Base-by-base conservation (phyloP, 1,139 yeast species). In the Kurtzmaniella quercitrusa region DNA sequence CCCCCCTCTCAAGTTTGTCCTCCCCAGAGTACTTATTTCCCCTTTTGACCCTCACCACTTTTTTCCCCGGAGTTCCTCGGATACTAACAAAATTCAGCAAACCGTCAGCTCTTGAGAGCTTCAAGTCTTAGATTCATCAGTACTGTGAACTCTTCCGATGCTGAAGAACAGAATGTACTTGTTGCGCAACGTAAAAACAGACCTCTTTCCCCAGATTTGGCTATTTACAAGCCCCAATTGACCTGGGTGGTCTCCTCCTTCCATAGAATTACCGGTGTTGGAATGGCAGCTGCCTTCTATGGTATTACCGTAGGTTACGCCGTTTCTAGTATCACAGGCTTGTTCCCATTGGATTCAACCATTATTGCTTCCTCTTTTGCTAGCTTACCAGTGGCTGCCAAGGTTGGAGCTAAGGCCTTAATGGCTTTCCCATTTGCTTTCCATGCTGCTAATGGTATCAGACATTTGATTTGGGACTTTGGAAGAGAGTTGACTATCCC, bases 401-500 rank as follows among this genome's bases (percentile, higher is more conserved):
- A 90, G 68, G 56, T 79, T 48, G 73, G 75, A 34, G 67, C 80
- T 48, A 93, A 93, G 73, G 82, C 85, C 41, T 58, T 79, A 36
- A 80, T 85, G 58, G 81, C 95, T 4, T 78, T 79, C 69, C 93
- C 97, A 53, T 90, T 93, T 66, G 86, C 86, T 39, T 90, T 78
- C 83, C 98, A 93, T 66, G 62, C 77, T 42, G 79, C 75, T 63
- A 90, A 91, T 65, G 97, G 98, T 57, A 51, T 91, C 50, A 87
- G 98, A 78, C 98, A 93, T 66, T 72, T 91, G 68, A 60, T 88
- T 46, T 93, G 98, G 98, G 98, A 93, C 65, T 64, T 81, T 45
- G 95, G 95, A 60, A 74, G 70, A 55, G 88, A 85, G 65, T 78
- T 91, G 63, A 77, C 90, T 50, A 58, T 87, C 54, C 79, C 83